Evolutionary conservation across 306 rosid species (phyloP).

Genomic region (Quercus agrifolia): DNA sequence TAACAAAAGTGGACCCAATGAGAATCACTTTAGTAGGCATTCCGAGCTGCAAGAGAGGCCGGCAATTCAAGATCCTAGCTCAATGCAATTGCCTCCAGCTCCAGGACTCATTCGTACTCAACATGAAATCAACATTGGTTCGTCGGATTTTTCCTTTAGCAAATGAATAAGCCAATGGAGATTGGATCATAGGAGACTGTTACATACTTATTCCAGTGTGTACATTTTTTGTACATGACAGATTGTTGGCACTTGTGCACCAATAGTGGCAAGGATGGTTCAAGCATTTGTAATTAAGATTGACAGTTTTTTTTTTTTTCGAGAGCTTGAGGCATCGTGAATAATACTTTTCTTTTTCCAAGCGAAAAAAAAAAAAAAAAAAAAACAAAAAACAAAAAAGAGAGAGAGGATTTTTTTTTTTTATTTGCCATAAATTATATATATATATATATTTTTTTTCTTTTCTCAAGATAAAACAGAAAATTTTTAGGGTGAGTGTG

Average conservation of each 20-base stretch:
- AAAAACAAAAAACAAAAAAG: rapidly evolving
- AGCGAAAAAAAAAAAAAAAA: too few relatives aligned
- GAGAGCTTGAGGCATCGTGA: too few relatives aligned
- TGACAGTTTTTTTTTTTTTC: too few relatives aligned
- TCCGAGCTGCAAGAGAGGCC: slow-evolving; percentile 9
- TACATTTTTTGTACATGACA: slow-evolving; percentile 3
- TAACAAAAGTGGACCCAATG: background rate
- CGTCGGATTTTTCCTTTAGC: slow-evolving; percentile 43
- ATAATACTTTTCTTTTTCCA: too few relatives aligned
- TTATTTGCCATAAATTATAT: too few relatives aligned
- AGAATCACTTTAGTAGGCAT: slow-evolving; percentile 10
- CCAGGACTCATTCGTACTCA: background rate
- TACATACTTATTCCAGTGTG: background rate
- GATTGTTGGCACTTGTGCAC: background rate
- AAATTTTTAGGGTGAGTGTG: too few relatives aligned
- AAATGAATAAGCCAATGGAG: slow-evolving; percentile 11
- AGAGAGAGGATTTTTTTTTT: too few relatives aligned
- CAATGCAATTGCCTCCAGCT: slow-evolving; percentile 18
- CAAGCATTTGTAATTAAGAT: too few relatives aligned
- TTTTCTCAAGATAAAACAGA: too few relatives aligned
- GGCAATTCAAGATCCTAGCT: slow-evolving; percentile 18
- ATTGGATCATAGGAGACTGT: background rate
- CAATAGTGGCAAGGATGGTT: too few relatives aligned
- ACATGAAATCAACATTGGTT: slow-evolving; percentile 27
- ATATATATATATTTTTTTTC: too few relatives aligned